Evolutionary conservation across 192 early-diverging fungal genomes (phyloP), one percentile per base, ranked within the genome.

Genomic region (Phycomyces nitens): DNA sequence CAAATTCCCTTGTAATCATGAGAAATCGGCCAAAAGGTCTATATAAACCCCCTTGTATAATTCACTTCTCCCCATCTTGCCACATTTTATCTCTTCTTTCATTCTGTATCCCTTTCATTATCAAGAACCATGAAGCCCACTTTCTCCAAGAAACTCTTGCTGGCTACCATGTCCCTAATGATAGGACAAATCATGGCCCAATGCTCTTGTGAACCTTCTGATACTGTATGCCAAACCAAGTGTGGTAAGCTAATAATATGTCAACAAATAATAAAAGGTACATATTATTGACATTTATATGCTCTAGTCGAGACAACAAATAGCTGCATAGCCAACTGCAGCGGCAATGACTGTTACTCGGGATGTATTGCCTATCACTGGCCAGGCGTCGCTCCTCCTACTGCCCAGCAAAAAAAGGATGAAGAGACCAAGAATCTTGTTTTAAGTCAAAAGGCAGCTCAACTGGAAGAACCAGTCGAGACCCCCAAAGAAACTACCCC

Each of bases 231-330:
- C 53, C 34, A 53, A 50, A 27, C 41, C 51, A 27, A 18, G 15
- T 63, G 62, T 43, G 52, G 62, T 63, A 63, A 40, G 27, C 1
- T 50, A 11, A 21, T 27, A 50, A 29, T 3, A 7, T 42, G 41
- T 14, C 41, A 10, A 42, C 8, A 42, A n/a, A n/a, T n/a, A n/a
- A n/a, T n/a, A n/a, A n/a, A n/a, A n/a, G n/a, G n/a, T n/a, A n/a
- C n/a, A n/a, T n/a, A n/a, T n/a, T n/a, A n/a, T n/a, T n/a, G n/a
- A 22, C 22, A 39, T 38, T 29, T 26, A 59, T 15, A n/a, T n/a
- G n/a, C n/a, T n/a, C n/a, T n/a, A 59, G 57, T 42, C 42, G 57
- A 59, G 38, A 59, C 39, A 42, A 43, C 57, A 59, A 59, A 43
- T 1, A 40, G 21, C 24, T 63, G 62, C 24, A 63, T 63, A 16